Conservation (phyloP, 768 basidiomycete genomes). For the Suillus plorans region DNA sequence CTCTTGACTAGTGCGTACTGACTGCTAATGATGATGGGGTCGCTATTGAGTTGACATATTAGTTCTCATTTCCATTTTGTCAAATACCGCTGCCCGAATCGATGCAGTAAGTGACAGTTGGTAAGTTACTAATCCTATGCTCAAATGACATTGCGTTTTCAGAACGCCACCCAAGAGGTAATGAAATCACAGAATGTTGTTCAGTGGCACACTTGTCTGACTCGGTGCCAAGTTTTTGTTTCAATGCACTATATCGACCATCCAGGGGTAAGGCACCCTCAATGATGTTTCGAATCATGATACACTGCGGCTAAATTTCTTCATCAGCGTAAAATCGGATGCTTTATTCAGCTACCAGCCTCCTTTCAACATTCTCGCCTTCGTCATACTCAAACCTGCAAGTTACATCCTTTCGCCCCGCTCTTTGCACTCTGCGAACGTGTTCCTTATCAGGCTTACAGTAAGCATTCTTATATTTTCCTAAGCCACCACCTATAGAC, state of each 20-base stretch:
- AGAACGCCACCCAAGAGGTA: constrained; percentile 66
- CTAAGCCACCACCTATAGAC: neutral
- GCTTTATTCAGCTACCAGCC: constrained; percentile 91
- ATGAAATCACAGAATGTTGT: neutral
- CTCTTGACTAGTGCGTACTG: constrained; percentile 68
- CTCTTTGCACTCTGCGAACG: constrained; percentile 79
- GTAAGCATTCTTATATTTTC: constrained; percentile 36
- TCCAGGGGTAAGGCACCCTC: constrained; percentile 67
- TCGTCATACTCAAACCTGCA: constrained; percentile 75
- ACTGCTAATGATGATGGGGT: neutral
- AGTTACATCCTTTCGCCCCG: constrained; percentile 76
- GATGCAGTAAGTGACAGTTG: constrained; percentile 46
- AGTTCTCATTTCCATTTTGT: constrained; percentile 85
- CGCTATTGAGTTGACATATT: constrained; percentile 8
- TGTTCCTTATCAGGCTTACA: constrained; percentile 82
- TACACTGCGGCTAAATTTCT: constrained; percentile 1
- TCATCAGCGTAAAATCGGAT: constrained; percentile 76
- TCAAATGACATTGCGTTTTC: constrained; percentile 2
- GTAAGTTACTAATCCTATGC: neutral
- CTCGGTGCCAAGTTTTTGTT: constrained; percentile 66
- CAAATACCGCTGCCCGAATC: constrained; percentile 83
- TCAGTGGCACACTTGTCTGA: constrained; percentile 14
- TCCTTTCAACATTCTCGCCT: constrained; percentile 84
- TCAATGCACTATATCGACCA: constrained; percentile 82
- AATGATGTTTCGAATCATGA: neutral